Evolutionary conservation across 176 grass and related monocot genomes (phyloP), one percentile per base, ranked within the genome.

Genomic region (Phoenix roebelenii): DNA sequence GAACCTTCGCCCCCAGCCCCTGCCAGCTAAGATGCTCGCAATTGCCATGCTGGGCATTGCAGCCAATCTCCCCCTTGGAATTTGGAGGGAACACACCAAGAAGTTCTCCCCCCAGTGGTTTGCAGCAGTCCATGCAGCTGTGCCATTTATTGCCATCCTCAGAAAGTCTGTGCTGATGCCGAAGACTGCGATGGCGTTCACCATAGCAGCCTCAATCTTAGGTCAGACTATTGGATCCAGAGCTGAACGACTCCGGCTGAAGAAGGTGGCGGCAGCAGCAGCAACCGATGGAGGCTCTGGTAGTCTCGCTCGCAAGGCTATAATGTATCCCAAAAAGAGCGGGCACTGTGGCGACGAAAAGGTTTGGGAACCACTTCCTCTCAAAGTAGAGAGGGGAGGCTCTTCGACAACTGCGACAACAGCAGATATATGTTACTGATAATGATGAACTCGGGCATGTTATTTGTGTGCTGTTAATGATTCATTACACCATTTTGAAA

Each of bases 131-230:
- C 89, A 95, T 72, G 85, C 81, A 0, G 81, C 89, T 1, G 85
- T 95, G 22, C 89, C 89, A 25, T 94, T 94, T 66, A 82, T 94
- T 63, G 84, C 71, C 25, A 95, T 95, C 75, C 81, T 95, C 18
- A 89, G 89, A 72, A 95, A 95, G 49, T 95, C 81, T n/a, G 82
- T 95, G 61, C 61, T 88, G 50, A 89, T 95, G 85, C 85, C 89
- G 0, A 95, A 89, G 81, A 19, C 72, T 24, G 85, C 85, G 30
- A 89, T 95, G 89, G 78, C 72, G 57, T 83, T 89, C 67, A 95
- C 85, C 7, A 80, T 89, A 71, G 89, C 78, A 15, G 84, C 89
- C 48, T 88, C 84, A 1, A 77, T 89, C 66, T 53, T 95, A 64
- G 89, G 89, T 26, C 85, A 95, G 60, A 89, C 77, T 32, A 79